Evolutionary conservation across 2,329 filamentous ascomycete genomes (phyloP).

Genomic region (Ceratocystis diversiconidia): DNA sequence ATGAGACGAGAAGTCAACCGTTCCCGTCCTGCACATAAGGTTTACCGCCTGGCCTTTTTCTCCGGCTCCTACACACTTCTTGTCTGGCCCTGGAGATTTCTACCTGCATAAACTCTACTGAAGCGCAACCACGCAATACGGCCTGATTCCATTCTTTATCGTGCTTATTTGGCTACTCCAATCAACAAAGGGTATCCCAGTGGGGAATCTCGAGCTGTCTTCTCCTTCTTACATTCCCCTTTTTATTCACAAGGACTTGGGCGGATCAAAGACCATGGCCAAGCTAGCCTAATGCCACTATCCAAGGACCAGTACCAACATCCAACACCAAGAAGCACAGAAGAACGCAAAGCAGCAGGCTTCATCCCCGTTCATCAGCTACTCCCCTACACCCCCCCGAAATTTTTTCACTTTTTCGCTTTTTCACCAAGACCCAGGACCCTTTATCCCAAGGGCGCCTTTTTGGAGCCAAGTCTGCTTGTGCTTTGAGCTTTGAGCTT

Average conservation of each 20-base stretch:
- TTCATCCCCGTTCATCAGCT: slow-evolving; percentile 6
- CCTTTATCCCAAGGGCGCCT: slow-evolving; percentile 2
- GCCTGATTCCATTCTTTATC: neutral
- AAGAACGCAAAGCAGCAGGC: slow-evolving; percentile 3
- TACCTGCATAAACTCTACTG: neutral
- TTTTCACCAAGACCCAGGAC: neutral
- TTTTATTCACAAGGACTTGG: neutral
- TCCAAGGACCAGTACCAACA: slow-evolving; percentile 2
- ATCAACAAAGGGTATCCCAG: neutral
- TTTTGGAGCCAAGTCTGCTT: neutral
- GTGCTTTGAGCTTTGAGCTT: neutral
- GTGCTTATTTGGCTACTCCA: neutral
- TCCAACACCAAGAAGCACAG: slow-evolving; percentile 1
- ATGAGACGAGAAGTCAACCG: neutral
- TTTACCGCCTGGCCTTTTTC: neutral
- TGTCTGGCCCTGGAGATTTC: neutral
- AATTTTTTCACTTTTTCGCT: neutral
- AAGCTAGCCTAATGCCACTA: slow-evolving; percentile 1
- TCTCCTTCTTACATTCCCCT: neutral
- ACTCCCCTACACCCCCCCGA: slow-evolving; percentile 5
- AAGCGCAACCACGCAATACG: neutral
- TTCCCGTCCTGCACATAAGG: slow-evolving; percentile 1
- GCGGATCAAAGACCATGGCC: slow-evolving; percentile 5
- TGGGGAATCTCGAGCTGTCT: neutral
- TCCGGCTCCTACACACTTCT: slow-evolving; percentile 1